Evolutionary conservation across 257 asterid genomes (phyloP), one percentile per base, ranked within the genome.

Genomic region (Primulina eburnea): DNA sequence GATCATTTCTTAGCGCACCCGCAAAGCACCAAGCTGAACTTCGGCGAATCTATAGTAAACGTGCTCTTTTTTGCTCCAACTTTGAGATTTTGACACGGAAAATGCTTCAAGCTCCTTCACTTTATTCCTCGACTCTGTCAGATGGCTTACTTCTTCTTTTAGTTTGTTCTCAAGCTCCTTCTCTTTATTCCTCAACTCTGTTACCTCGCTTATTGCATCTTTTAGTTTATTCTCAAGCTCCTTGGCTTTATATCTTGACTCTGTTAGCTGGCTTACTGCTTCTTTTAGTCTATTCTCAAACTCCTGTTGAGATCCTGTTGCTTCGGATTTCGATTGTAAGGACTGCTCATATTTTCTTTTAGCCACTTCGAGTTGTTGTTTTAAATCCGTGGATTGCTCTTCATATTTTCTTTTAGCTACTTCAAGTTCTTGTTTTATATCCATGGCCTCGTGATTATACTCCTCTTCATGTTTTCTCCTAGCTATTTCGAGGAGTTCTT

Each of bases 11-110:
- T 37, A 70, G 73, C 92, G 60, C 88, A 94, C 99, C 20, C 81
- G 93, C 59, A 94, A 68, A 28, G 96, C 95, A 17, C 92, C 95
- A 38, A 91, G 99, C 86, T 91, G 97, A 77, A 82, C 84, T 60
- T 91, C 96, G 8, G 90, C 83, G 76, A 83, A 88, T 72, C 74
- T 85, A 24, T 80, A 89, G 83, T 82, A 88, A 65, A 82, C 69
- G 26, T 82, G 74, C 72, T 89, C 79, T 74, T 80, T 86, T 86
- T 94, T 91, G 69, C 62, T 88, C 98, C 95, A 88, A 34, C 62
- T 4, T 70, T 79, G 60, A 3, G 86, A 67, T 78, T 74, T 82
- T 50, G 87, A 79, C 72, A 82, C 87, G 3, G 84, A 81, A 50
- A 35, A 69, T 9, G 80, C 78, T 81, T 92, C 92, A 7, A 89